These are phyloP conservation scores for Angomonas ambiguus DNA, from an alignment of 208 protist genomes.

Conservation along the genomic window DNA sequence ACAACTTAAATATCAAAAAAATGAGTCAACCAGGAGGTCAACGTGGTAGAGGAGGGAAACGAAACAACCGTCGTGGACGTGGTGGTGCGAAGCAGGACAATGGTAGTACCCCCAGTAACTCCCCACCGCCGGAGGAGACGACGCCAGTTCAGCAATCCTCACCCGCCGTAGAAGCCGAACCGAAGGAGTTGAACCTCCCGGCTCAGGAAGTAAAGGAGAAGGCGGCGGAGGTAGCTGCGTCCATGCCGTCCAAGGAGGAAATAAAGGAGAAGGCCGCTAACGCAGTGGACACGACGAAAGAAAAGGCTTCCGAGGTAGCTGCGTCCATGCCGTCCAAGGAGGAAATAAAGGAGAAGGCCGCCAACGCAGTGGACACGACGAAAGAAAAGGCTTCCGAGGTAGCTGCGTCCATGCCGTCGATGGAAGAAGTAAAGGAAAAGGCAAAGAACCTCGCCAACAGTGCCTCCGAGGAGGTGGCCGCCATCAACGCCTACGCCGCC, in stretches of 20 bases:
- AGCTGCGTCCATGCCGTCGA: background rate
- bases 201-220: background rate
- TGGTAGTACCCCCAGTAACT: background rate
- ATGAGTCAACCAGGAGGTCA: background rate
- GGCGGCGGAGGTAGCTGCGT: background rate
- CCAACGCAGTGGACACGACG: background rate
- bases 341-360: background rate
- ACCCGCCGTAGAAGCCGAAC: too few relatives aligned
- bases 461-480: background rate
- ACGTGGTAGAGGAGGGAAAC: background rate
- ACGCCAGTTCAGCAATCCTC: too few relatives aligned
- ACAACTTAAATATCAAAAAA: background rate
- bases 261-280: background rate
- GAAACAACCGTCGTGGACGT: background rate
- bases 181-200: background rate
- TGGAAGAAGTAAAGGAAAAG: background rate
- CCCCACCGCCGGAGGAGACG: background rate
- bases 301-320: background rate
- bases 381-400: background rate
- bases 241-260: background rate
- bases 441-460: background rate
- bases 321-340: too few relatives aligned
- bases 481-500: slow-evolving; percentile 1
- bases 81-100: background rate
- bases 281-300: background rate